Base-by-base conservation (phyloP, 2,329 filamentous ascomycete species). In the Fusarium protoensiforme region DNA sequence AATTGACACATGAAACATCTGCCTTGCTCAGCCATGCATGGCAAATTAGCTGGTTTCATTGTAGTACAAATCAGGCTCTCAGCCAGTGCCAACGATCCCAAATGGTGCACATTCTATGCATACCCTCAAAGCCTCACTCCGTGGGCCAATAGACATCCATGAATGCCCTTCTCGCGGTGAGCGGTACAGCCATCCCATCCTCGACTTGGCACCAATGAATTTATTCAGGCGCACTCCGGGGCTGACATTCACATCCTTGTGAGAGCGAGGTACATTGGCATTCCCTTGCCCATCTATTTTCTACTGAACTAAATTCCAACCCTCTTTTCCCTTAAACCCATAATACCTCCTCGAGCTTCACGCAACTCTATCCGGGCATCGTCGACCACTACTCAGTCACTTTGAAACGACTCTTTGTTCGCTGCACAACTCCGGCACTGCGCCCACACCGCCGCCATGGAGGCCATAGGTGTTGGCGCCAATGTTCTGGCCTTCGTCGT, bases 401-500 rank as follows among this genome's bases (percentile, higher is more conserved):
- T 20, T 20, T 20, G 41, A 16, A 24, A 9, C 22, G 7, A 24
- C 14, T 5, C 8, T 27, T 24, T 18, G 22, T 27, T 10, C 18
- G 8, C 14, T 7, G 22, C 22, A 2, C 7, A 48, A 48, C 22
- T 14, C 18, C 29, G 18, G n/a, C 18, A 9, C 18, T 33, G 31
- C 20, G 20, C 18, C n/a, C 35, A 20, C 16, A 2, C 20, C 16
- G 10, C 20, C 54, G 35, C 22, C 5, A 72, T 72, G 70, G 70
- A 72, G 60, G 64, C 64, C 4, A 35, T 72, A 22, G 70, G 67
- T 14, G 48, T 43, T 13, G 71, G 65, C 14, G 73, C 73, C 20
- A 75, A 61, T 53, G 58, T 67, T 24, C 54, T 75, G 14, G 59
- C 73, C 10, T 71, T 72, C 22, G 54, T 75, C 4, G 9, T 59